A percentile compares a stretch with the other conserved stretches of the same genome.
Conservation (phyloP, 768 basidiomycete species). For the Rhodotorula babjevae region DNA sequence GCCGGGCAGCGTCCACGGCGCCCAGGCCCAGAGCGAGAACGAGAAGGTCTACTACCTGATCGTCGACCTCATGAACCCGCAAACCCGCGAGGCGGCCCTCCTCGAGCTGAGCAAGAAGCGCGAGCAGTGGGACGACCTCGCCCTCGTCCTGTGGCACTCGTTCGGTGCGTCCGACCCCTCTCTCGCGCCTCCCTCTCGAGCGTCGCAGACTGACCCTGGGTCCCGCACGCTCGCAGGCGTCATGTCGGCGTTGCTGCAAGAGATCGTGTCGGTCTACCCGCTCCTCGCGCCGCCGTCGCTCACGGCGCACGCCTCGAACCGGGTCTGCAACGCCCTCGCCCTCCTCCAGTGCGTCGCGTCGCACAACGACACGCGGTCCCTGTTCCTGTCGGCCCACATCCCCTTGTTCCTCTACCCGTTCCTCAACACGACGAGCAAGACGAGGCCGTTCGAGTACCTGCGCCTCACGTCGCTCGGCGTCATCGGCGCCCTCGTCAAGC, state of each 20-base stretch:
- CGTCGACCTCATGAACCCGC: slow-evolving; percentile 62
- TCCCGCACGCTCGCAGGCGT: slow-evolving; percentile 58
- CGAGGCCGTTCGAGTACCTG: slow-evolving; percentile 98
- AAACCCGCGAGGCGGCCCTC: slow-evolving; percentile 78
- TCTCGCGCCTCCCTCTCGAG: background rate
- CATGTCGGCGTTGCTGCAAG: slow-evolving; percentile 94
- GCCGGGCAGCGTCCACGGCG: slow-evolving; percentile 34
- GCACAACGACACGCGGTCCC: slow-evolving; percentile 88
- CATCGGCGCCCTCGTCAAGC: slow-evolving; percentile 98
- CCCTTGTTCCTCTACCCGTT: slow-evolving; percentile 94
- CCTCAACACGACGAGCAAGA: slow-evolving; percentile 97
- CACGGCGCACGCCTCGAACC: slow-evolving; percentile 94
- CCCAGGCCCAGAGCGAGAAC: slow-evolving; percentile 53
- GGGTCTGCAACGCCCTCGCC: slow-evolving; percentile 97
- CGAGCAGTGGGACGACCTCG: slow-evolving; percentile 97
- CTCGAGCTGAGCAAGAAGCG: slow-evolving; percentile 97
- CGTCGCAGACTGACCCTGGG: background rate
- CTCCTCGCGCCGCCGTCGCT: slow-evolving; percentile 89
- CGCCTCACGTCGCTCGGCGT: slow-evolving; percentile 99
- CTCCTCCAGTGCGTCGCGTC: slow-evolving; percentile 97
- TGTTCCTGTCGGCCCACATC: slow-evolving; percentile 92
- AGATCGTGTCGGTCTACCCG: slow-evolving; percentile 97
- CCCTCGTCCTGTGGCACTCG: slow-evolving; percentile 94
- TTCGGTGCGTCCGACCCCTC: slow-evolving; percentile 63
- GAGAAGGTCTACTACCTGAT: slow-evolving; percentile 86